Conservation (phyloP, 176 grass and related monocot species). For the Phyllostachys edulis region DNA sequence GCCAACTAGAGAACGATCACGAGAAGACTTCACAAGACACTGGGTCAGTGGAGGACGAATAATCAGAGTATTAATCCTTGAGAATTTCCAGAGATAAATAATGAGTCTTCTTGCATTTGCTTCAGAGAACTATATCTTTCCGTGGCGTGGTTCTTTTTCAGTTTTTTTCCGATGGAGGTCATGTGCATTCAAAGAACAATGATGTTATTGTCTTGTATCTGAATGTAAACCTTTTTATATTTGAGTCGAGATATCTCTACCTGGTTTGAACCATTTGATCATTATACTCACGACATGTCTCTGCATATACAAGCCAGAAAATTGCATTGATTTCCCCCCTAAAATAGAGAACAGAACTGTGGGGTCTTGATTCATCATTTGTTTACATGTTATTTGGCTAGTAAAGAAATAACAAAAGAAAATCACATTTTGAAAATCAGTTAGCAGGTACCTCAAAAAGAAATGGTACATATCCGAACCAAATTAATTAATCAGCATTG, state of each 20-base stretch:
- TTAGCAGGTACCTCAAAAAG: neutral
- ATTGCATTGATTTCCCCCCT: neutral
- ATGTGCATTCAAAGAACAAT: slow-evolving; percentile 40
- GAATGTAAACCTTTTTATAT: slow-evolving; percentile 48
- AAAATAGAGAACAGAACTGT: neutral
- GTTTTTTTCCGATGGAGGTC: neutral
- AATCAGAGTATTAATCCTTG: slow-evolving; percentile 39
- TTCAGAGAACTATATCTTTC: slow-evolving; percentile 26
- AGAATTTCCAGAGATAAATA: slow-evolving; percentile 38
- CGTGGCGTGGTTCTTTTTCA: slow-evolving; percentile 7
- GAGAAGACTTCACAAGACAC: slow-evolving; percentile 49
- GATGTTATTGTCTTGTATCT: slow-evolving; percentile 28
- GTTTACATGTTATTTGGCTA: neutral
- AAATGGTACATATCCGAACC: neutral
- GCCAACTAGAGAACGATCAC: slow-evolving; percentile 71
- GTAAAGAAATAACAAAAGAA: neutral
- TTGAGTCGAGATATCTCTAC: slow-evolving; percentile 14
- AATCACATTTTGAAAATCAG: neutral
- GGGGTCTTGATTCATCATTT: neutral
- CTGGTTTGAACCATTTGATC: slow-evolving; percentile 24
- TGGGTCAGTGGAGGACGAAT: slow-evolving; percentile 61
- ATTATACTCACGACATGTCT: neutral
- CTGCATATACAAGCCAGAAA: slow-evolving; percentile 6
- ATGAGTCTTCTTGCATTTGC: slow-evolving; percentile 38
- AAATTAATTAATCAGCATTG: slow-evolving; percentile 2